Base-by-base conservation (phyloP, 805 yeast genomes). In the Saturnispora galanensis region DNA sequence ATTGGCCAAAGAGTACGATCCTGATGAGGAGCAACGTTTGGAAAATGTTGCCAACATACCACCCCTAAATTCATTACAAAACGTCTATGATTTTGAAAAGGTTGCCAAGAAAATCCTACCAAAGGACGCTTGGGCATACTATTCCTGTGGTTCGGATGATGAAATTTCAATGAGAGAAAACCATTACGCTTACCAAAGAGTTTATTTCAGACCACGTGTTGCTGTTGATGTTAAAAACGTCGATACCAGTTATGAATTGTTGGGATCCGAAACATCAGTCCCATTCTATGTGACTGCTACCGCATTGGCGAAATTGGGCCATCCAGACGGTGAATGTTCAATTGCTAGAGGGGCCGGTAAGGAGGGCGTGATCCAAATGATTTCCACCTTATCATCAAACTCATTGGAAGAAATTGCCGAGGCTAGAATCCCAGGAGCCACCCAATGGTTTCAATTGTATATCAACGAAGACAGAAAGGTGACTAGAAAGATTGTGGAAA, bases 271-370 rank as follows among this genome's bases (percentile, higher is more conserved):
- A 42, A 69, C 79, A 1, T 66, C 74, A 13, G 84, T 79, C 11
- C 97, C 97, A 12, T 87, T 90, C 60, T 90, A 89, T 59, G 77
- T 83, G 44, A 74, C 90, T 34, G 97, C 97, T 2, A 86, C 97
- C 5, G 97, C 97, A 0, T 69, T 88, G 50, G 96, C 95, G 32
- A 83, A 81, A 57, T 71, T 90, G 52, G 97, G 97, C 3, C 93
- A 89, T 57, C 87, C 87, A 2, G 96, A 86, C 35, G 97, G 97
- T 46, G 97, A 90, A 63, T 76, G 77, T 47, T 87, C 82, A 13
- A 74, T 90, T 51, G 87, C 97, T 1, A 70, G 81, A 56, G 87
- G 87, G n/a, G 84, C 94, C 28, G 86, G 78, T 35, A 70, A 73
- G 46, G 82, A 84, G 45, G 77, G 69, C 37, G 69, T 80, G 30